Evolutionary conservation across 2,329 filamentous ascomycete genomes (phyloP), one percentile per base, ranked within the genome.

Genomic region (Aspergillus amoenus): DNA sequence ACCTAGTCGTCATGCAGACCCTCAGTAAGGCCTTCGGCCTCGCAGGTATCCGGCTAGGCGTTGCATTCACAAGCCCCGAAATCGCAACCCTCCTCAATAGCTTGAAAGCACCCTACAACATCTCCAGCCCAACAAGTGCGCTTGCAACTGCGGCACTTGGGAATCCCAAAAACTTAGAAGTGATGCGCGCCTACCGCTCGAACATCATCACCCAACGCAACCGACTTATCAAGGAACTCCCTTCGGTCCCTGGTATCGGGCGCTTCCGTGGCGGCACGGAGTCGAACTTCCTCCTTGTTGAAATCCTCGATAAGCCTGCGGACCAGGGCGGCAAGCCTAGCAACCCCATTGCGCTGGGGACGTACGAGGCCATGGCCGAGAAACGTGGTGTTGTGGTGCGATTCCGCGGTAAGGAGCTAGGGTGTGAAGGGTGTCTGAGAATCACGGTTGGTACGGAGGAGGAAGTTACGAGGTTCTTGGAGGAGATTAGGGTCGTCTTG

Each of bases 11-110:
- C 56, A 91, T 97, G 90, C 94, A 99, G 80, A 99, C 94, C 1
- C 82, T 97, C n/a, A 96, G 90, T 68, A 99, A 99, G 75, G 94
- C 92, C 0, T 99, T 99, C 70, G 94, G 94, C 27, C 84, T 99
- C 69, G 94, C 94, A 4, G 94, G 93, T 50, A 96, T 99, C 70
- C 84, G 94, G 15, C 82, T 99, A 1, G 94, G 94, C 46, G 90
- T 87, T 7, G 91, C 91, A 0, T 99, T 97, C 71, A 84, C 90
- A 5, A 84, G 86, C 9, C 81, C 86, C 0, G 82, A 86, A 5
- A 88, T 99, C 61, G 92, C 93, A 2, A 76, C 78, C 15, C 80
- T 99, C 12, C 82, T 99, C 55, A 99, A 99, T 78, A 92, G 83
- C 71, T 82, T 99, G 68, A 97, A 97, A 77, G 93, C 94, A 0